Evolutionary conservation across 441 rosid species (phyloP).

Genomic region (Cnidoscolus chayamansa): DNA sequence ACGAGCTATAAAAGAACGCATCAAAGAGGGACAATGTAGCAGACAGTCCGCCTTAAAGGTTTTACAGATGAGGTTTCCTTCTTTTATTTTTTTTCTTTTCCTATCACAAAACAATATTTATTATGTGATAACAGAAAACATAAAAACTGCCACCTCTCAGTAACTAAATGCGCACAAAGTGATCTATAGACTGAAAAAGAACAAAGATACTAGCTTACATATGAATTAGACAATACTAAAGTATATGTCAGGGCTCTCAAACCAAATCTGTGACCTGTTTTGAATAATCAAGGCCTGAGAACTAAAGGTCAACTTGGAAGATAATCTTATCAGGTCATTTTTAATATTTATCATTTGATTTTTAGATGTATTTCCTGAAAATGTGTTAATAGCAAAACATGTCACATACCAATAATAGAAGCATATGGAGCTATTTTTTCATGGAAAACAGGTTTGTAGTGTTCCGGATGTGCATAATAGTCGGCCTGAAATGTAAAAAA

Average conservation of each 20-base stretch:
- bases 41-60: not conserved
- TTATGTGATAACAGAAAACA: not conserved
- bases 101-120: not conserved
- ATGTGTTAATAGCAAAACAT: conserved; percentile 17
- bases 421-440: conserved; percentile 79
- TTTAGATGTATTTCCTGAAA: conserved; percentile 4
- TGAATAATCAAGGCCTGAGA: not conserved
- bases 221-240: not conserved
- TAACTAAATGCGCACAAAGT: not conserved
- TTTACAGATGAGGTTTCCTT: not conserved
- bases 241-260: not conserved
- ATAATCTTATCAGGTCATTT: not conserved
- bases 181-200: not conserved
- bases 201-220: not conserved
- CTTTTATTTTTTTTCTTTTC: not conserved
- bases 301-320: conserved; percentile 2
- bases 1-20: not conserved
- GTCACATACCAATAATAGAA: conserved; percentile 68
- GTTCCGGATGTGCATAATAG: conserved; percentile 91
- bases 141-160: not conserved
- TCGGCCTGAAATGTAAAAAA: conserved; percentile 55
- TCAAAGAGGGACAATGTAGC: not conserved
- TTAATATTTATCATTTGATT: not conserved
- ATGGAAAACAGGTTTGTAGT: conserved; percentile 73
- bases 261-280: not conserved